Percentiles rank a stretch among this genome's conserved stretches.
Conservation (phyloP, 305 asterid species). For the Coffea humblotiana region DNA sequence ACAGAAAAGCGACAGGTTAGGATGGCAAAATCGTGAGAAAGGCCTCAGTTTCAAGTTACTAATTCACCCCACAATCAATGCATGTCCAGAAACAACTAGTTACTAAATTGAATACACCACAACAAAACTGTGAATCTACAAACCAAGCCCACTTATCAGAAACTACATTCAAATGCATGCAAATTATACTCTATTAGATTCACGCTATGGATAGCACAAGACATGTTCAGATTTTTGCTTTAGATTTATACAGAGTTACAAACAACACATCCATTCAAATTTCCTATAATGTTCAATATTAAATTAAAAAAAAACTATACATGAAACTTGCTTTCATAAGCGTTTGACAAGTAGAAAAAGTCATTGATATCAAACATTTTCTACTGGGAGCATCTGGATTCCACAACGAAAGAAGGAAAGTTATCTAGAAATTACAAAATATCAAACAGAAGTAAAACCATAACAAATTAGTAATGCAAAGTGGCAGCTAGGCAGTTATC, state of each 20-base stretch:
- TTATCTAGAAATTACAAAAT: not conserved
- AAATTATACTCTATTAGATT: not conserved
- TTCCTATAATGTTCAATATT: not conserved
- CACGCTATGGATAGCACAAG: not conserved
- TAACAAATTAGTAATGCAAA: not conserved
- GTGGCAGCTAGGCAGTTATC: not conserved
- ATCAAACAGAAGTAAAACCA: not conserved
- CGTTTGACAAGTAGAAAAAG: not conserved
- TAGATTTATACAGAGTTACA: not conserved
- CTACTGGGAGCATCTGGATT: not conserved
- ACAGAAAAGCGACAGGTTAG: slow-evolving; percentile 9
- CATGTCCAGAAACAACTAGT: not conserved
- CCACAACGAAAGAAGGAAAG: not conserved
- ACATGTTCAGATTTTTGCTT: not conserved
- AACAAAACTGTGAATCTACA: not conserved
- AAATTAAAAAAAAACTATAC: not conserved
- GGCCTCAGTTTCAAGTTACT: not conserved
- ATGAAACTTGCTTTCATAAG: not conserved
- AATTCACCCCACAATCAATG: not conserved
- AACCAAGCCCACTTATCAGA: too few species aligned
- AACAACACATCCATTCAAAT: not conserved
- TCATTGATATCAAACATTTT: not conserved
- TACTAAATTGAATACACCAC: not conserved
- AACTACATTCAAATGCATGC: not conserved
- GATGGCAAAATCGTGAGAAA: slow-evolving; percentile 1